Conservation (phyloP, 2,329 filamentous ascomycete genomes). For the Hypoxylon sp. region DNA sequence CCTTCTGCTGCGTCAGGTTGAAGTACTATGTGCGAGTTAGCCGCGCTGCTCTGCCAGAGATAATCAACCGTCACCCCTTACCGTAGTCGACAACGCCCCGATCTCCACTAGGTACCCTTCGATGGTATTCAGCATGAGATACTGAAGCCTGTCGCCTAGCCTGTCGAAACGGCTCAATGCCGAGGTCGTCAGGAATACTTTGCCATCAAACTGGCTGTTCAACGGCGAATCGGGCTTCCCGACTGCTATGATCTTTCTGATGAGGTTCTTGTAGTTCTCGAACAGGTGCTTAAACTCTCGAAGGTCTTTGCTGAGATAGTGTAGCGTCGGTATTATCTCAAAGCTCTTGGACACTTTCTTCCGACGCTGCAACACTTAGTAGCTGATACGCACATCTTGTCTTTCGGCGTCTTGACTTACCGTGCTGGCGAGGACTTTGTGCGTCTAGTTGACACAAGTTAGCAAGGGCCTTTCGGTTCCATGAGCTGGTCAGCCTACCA, state of each 20-base stretch:
- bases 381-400: conserved; percentile 3
- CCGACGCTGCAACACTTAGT: conserved; percentile 38
- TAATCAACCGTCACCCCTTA: conserved; percentile 46
- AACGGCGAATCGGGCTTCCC: conserved; percentile 39
- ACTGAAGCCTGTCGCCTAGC: conserved; percentile 64
- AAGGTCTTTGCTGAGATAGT: conserved; percentile 67
- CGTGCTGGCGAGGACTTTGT: conserved; percentile 46
- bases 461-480: conserved; percentile 24
- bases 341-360: conserved; percentile 52
- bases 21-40: conserved; percentile 65
- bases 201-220: conserved; percentile 11
- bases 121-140: conserved; percentile 69
- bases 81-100: conserved; percentile 72
- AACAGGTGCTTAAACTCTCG: conserved; percentile 68
- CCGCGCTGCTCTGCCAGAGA: background rate
- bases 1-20: conserved; percentile 78
- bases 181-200: conserved; percentile 50
- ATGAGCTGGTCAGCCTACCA: conserved; percentile 50
- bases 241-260: conserved; percentile 62
- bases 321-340: conserved; percentile 64
- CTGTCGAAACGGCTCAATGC: conserved; percentile 66
- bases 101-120: conserved; percentile 73
- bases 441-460: conserved; percentile 41
- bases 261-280: conserved; percentile 65
- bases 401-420: conserved; percentile 39